Conservation (phyloP, 108 stramenopile genomes). For the Cyclotella cryptica region DNA sequence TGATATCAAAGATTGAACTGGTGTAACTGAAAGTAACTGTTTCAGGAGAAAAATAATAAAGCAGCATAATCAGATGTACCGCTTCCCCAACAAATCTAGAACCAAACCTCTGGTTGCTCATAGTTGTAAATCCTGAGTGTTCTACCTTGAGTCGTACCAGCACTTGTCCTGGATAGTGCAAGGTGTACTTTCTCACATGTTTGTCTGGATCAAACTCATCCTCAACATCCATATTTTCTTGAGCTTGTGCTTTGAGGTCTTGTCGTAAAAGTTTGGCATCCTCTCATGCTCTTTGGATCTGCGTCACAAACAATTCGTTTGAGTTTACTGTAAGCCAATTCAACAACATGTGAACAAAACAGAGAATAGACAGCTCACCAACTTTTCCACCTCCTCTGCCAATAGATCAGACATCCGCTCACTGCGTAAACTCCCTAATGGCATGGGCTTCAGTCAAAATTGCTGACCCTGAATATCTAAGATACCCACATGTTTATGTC, state of each 20-base stretch:
- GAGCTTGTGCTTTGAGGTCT: conserved; percentile 42
- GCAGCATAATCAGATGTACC: conserved; percentile 15
- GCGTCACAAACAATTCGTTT: not conserved
- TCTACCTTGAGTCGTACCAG: conserved; percentile 95
- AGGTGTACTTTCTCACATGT: conserved; percentile 43
- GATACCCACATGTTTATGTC: conserved; percentile 88
- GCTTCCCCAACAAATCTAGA: conserved; percentile 91
- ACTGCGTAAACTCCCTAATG: conserved; percentile 81
- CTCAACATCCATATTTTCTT: conserved; percentile 13
- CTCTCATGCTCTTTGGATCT: conserved; percentile 49
- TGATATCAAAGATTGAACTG: not conserved
- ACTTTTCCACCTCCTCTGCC: conserved; percentile 64
- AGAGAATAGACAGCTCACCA: conserved; percentile 49
- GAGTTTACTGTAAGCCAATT: not conserved
- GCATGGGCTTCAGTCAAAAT: conserved; percentile 80
- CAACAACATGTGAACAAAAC: not conserved
- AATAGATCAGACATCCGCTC: conserved; percentile 68
- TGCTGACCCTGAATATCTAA: conserved; percentile 77
- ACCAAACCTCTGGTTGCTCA: conserved; percentile 94
- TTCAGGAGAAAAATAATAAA: not conserved
- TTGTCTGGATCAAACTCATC: conserved; percentile 53
- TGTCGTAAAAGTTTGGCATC: conserved; percentile 34
- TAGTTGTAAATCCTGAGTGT: conserved; percentile 91
- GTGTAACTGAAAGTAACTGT: not conserved
- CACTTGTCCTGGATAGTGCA: conserved; percentile 84